These are phyloP conservation scores for Leucaena leucocephala DNA, from an alignment of 306 rosid genomes.

Conservation along the genomic window DNA sequence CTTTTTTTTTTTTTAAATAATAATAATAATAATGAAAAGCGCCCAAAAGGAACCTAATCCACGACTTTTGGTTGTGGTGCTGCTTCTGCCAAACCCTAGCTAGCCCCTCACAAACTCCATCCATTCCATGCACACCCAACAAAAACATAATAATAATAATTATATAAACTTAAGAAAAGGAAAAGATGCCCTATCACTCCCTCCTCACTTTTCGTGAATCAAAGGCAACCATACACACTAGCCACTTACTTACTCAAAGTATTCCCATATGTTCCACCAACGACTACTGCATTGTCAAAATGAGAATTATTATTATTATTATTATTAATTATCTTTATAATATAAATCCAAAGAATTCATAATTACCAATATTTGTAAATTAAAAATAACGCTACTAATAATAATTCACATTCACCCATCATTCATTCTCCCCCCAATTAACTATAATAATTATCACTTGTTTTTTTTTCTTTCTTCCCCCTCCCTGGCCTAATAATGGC, in stretches of 20 bases:
- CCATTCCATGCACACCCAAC: not conserved
- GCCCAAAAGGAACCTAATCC: constrained; percentile 77
- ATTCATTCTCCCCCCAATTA: constrained; percentile 20
- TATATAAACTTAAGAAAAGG: not conserved
- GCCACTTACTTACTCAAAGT: constrained; percentile 92
- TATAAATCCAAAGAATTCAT: constrained; percentile 47
- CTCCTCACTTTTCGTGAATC: constrained; percentile 88
- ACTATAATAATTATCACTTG: not conserved
- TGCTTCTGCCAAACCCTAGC: constrained; percentile 70
- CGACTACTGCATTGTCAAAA: constrained; percentile 44
- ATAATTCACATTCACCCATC: constrained; percentile 55
- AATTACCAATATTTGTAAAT: constrained; percentile 41
- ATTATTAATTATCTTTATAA: not conserved
- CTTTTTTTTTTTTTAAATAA: constrained; percentile 36
- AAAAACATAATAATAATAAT: no score
- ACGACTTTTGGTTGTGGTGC: constrained; percentile 67
- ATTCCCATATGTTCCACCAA: constrained; percentile 44
- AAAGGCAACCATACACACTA: constrained; percentile 77
- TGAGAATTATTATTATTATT: constrained; percentile 30
- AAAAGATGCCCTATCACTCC: constrained; percentile 62
- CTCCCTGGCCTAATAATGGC: constrained; percentile 69
- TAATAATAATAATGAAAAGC: constrained; percentile 27
- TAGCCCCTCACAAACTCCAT: constrained; percentile 18
- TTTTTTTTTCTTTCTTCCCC: constrained; percentile 24
- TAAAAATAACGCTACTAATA: constrained; percentile 39